Evolutionary conservation across 352 stramenopile species (phyloP), one percentile per base, ranked within the genome.

Genomic region (Peronospora belbahrii): DNA sequence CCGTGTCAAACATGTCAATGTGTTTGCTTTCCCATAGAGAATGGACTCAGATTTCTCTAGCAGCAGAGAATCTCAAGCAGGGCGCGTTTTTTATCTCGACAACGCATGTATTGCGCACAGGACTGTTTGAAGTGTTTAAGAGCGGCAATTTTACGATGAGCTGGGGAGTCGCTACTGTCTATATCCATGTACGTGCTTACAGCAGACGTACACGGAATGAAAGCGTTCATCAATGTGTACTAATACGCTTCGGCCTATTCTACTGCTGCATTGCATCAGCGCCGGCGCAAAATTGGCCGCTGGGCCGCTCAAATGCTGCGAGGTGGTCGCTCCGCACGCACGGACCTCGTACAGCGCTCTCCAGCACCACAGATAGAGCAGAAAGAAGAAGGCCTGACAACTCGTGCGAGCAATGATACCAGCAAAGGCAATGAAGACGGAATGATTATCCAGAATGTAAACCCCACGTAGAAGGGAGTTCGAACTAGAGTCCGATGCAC

Each of bases 301-400:
- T 94, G 82, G 82, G 82, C 82, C 11, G 75, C 74, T 18, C 74
- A 91, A 51, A 90, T 94, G 77, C 63, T 94, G 4, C 77, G 81
- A 55, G 80, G 80, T 3, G 82, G 81, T 36, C 66, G 66, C 23
- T 82, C 81, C 13, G 85, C 67, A 19, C 74, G 81, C 36, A 86
- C 75, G 0, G 81, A 93, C 54, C 53, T 90, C n/a, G 35, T 83
- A 5, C 52, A 78, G 27, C 59, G 76, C 19, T 34, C 38, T 1
- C 9, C 57, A 72, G 31, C 59, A 74, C 46, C 60, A 17, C 54
- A 70, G 18, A 51, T 58, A 19, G 28, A 67, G n/a, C 35, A 48
- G 27, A 55, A 55, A n/a, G 37, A 62, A 36, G 37, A 59, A 56
- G 46, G 47, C 13, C 20, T 46, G 33, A 33, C n/a, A 42, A 48